Evolutionary conservation across 257 asterid species (phyloP).

Genomic region (Mentha longifolia): DNA sequence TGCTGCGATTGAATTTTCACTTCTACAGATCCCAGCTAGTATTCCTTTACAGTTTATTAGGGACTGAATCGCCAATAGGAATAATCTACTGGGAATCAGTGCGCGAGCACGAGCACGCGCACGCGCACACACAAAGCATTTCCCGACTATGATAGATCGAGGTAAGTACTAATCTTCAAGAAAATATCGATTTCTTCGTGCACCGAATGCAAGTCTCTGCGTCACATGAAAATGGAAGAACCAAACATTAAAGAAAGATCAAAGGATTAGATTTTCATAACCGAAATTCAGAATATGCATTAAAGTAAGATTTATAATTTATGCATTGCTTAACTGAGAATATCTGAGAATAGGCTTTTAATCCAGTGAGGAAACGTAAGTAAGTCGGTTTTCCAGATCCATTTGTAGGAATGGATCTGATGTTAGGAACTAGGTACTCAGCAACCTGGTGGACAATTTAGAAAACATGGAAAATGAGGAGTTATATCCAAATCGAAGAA

Average conservation of each 20-base stretch:
- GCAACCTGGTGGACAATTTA: constrained; percentile 63
- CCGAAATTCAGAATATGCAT: background rate
- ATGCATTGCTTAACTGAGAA: constrained; percentile 69
- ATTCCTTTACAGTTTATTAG: no score
- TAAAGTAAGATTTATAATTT: background rate
- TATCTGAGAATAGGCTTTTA: constrained; percentile 92
- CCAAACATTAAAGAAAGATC: background rate
- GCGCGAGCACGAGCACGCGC: background rate
- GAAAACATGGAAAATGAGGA: no score
- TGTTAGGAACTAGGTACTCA: constrained; percentile 77
- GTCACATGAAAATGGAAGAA: constrained; percentile 11
- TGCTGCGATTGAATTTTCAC: no score
- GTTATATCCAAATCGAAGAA: background rate
- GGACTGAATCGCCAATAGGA: background rate
- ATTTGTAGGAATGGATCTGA: constrained; percentile 70
- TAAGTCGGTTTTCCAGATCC: constrained; percentile 87
- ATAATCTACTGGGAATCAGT: constrained; percentile 4
- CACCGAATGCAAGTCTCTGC: constrained; percentile 92
- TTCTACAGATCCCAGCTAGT: no score
- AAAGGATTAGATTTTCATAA: constrained; percentile 22
- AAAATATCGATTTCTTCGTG: constrained; percentile 78
- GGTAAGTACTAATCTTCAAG: constrained; percentile 63
- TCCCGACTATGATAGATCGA: background rate
- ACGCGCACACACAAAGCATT: background rate
- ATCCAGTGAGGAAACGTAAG: constrained; percentile 92